Conservation (phyloP, 1,139 yeast genomes). For the Candida sp. region DNA sequence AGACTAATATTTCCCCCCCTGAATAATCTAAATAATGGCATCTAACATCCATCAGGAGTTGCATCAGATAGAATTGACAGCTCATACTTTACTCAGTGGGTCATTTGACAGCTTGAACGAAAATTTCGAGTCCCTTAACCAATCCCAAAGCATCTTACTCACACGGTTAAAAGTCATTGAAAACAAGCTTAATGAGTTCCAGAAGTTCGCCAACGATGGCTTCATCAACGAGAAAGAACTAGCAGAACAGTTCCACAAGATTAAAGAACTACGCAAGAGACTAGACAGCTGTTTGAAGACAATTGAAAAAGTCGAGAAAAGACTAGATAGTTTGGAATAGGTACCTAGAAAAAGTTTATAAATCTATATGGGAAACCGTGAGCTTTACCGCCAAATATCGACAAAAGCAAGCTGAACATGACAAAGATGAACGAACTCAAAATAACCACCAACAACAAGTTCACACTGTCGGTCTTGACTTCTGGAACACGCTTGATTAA, state of each 20-base stretch:
- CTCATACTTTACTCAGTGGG: constrained; percentile 57
- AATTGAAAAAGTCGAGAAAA: constrained; percentile 37
- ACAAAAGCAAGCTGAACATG: constrained; percentile 57
- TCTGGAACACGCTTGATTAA: constrained; percentile 54
- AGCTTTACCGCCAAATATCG: constrained; percentile 61
- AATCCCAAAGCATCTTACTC: constrained; percentile 57
- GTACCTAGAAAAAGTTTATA: constrained; percentile 25
- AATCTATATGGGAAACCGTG: constrained; percentile 64
- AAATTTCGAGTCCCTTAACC: constrained; percentile 55
- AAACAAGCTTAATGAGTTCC: constrained; percentile 31
- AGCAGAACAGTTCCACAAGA: constrained; percentile 30
- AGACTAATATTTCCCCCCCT: too few species aligned
- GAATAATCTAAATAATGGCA: not conserved
- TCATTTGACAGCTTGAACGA: constrained; percentile 56
- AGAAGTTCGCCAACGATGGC: constrained; percentile 18
- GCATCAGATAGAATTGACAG: constrained; percentile 61
- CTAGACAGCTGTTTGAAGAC: constrained; percentile 32
- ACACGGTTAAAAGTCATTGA: constrained; percentile 52
- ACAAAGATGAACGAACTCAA: constrained; percentile 47
- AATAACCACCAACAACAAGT: constrained; percentile 45
- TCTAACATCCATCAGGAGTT: constrained; percentile 23
- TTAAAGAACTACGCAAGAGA: constrained; percentile 36
- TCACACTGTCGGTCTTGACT: constrained; percentile 43
- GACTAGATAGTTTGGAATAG: constrained; percentile 21
- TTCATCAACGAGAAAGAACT: constrained; percentile 26